A percentile compares a stretch with the other conserved stretches of the same genome.
phyloP scores from a whole-genome alignment of 2,329 filamentous ascomycete species.

The Pseudogymnoascus verrucosus region DNA sequence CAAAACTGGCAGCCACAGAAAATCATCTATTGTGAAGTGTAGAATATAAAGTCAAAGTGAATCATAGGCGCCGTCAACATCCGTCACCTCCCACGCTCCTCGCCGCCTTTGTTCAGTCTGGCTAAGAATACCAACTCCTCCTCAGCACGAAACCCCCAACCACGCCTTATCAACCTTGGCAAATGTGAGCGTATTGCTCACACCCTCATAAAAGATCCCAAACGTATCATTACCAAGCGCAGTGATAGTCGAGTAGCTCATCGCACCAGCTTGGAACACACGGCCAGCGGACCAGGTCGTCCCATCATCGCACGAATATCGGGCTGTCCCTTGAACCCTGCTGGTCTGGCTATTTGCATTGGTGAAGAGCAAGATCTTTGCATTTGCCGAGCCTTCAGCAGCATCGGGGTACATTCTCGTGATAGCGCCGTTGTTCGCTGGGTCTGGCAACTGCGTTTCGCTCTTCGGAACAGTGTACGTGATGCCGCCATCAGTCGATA shows the following conservation, averaged over 20 bases:
- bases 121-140: background rate
- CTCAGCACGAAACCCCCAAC: background rate
- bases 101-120: background rate
- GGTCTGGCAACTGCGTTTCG: background rate
- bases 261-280: background rate
- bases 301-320: constrained; percentile 4
- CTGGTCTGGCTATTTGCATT: background rate
- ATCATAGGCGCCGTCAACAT: background rate
- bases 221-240: background rate
- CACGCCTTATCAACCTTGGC: background rate
- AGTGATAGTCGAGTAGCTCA: background rate
- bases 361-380: constrained; percentile 5
- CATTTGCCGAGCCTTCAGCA: background rate
- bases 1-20: background rate
- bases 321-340: background rate
- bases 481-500: background rate
- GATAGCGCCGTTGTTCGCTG: background rate
- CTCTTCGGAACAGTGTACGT: background rate
- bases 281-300: constrained; percentile 1
- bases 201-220: constrained; percentile 1
- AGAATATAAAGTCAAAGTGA: background rate
- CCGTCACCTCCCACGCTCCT: background rate
- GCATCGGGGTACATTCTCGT: background rate
- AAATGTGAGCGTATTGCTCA: background rate
- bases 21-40: background rate